Percentiles rank a stretch among this genome's conserved stretches.
Evolutionary conservation across 2,329 filamentous ascomycete genomes (phyloP).

Genomic region (Fusarium agapanthi): DNA sequence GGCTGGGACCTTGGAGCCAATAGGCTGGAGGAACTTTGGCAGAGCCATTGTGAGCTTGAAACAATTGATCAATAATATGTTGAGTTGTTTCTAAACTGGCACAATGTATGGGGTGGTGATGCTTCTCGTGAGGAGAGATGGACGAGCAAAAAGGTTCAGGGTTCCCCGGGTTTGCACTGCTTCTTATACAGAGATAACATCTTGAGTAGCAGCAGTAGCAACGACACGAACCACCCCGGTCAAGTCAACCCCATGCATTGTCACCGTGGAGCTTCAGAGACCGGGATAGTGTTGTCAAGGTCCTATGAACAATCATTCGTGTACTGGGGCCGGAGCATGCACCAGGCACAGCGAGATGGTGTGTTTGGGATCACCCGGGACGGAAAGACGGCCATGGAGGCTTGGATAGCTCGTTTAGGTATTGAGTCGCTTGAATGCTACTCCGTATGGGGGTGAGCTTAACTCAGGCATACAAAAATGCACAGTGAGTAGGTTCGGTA

Average conservation of each 20-base stretch:
- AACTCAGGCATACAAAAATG: neutral
- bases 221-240: neutral
- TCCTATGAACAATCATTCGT: neutral
- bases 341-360: conserved; percentile 28
- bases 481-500: conserved; percentile 19
- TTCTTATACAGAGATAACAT: conserved; percentile 38
- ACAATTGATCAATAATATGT: neutral
- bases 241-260: conserved; percentile 11
- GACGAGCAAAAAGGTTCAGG: conserved; percentile 9
- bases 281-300: neutral
- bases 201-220: conserved; percentile 1
- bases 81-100: conserved; percentile 1
- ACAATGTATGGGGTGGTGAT: conserved; percentile 2
- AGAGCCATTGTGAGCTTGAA: conserved; percentile 31
- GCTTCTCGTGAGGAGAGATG: conserved; percentile 26
- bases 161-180: conserved; percentile 20
- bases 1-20: conserved; percentile 34
- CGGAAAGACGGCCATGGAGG: conserved; percentile 34
- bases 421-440: neutral
- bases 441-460: neutral
- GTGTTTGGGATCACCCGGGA: conserved; percentile 32
- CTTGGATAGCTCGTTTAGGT: conserved; percentile 1
- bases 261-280: conserved; percentile 6
- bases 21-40: conserved; percentile 36
- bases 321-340: conserved; percentile 9